Evolutionary conservation across 2,329 filamentous ascomycete species (phyloP).

Genomic region (Cercospora sp.): DNA sequence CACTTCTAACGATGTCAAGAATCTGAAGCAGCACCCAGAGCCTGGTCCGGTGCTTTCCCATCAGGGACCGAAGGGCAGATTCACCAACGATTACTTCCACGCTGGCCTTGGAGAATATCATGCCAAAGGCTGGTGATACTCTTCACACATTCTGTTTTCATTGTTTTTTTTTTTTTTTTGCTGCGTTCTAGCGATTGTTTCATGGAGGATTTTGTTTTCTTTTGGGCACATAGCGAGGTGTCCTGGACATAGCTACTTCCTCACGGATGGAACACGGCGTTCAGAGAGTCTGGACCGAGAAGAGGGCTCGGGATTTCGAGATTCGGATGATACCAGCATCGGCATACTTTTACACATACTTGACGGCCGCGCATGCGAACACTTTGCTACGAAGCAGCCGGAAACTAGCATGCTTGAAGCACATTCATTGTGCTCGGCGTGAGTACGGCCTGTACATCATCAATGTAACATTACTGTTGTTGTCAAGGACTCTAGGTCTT

Average conservation of each 20-base stretch:
- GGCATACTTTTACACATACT: constrained; percentile 25
- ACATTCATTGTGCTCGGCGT: constrained; percentile 23
- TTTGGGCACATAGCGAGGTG: constrained; percentile 9
- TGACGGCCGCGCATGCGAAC: constrained; percentile 21
- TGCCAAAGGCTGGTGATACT: constrained; percentile 73
- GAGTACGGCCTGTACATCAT: constrained; percentile 25
- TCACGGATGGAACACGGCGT: constrained; percentile 20
- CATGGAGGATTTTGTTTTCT: background rate
- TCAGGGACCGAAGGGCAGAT: constrained; percentile 53
- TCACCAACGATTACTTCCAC: constrained; percentile 84
- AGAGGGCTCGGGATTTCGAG: constrained; percentile 13
- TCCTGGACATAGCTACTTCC: constrained; percentile 12
- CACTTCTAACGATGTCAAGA: constrained; percentile 86
- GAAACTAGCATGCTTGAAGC: constrained; percentile 18
- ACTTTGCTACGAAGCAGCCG: constrained; percentile 18
- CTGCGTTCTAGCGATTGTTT: constrained; percentile 34
- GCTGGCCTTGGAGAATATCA: constrained; percentile 83
- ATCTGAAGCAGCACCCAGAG: constrained; percentile 79
- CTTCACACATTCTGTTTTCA: constrained; percentile 19
- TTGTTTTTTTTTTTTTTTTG: constrained; percentile 17
- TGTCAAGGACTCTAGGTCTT: background rate
- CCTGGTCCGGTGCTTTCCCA: constrained; percentile 52
- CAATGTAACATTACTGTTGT: constrained; percentile 22
- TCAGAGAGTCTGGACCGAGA: constrained; percentile 4
- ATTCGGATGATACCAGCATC: constrained; percentile 32